Evolutionary conservation across 73 alveolate genomes (phyloP), one percentile per base, ranked within the genome.

Genomic region (Paramecium octaurelia): DNA sequence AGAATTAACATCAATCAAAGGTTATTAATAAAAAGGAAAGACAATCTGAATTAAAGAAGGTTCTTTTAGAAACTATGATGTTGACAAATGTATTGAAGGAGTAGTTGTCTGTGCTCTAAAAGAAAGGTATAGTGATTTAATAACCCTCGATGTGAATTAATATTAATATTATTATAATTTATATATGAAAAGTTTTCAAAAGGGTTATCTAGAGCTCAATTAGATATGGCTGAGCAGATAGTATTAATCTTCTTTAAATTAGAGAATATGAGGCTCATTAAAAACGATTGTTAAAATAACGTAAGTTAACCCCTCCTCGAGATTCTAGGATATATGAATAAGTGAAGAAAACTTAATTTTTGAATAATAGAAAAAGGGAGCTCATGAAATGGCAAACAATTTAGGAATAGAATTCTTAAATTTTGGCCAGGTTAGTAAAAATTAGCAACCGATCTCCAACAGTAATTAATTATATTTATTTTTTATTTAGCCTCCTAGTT

Each of bases 31-130:
- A 70, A 50, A 70, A 89, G 20, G 94, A 77, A 42, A 69, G 94
- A 89, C 48, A 89, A 70, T 40, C 86, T 42, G 94, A 89, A 44
- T 73, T 89, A 54, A 89, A 89, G 35, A 83, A 83, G 42, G 94
- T 89, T 14, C 58, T 89, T 18, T 64, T 89, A n/a, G 88, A 89
- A 44, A 89, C 94, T 3, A 89, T 89, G 94, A 83, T 70, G 80
- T 50, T 89, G 27, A 89, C 94, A 5, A 89, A 70, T 44, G 94
- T 89, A 12, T 35, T 89, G 24, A 89, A 89, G 29, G 94, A 89
- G 54, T 29, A 89, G 48, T 71, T 89, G 46, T 70, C 92, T 7
- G 94, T 89, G 7, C 48, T 89, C 7, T 58, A 68, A 18, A 70
- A 80, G 57, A 80, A 80, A 42, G 91, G 91, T 44, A 80, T 80